Conservation (phyloP, 169 alveolate species). For the Plasmodium blacklocki region DNA sequence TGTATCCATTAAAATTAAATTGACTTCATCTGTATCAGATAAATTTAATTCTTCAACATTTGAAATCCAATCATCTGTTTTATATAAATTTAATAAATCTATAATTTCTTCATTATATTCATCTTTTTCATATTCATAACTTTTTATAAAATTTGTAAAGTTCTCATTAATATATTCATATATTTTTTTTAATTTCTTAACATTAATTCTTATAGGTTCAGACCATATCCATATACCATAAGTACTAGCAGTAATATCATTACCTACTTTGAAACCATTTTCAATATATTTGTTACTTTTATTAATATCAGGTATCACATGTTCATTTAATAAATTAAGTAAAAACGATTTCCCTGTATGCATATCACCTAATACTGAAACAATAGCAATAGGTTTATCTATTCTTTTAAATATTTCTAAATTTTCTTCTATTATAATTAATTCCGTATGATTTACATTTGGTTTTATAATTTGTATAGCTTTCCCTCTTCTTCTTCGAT, state of each 20-base stretch:
- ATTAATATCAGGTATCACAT: slow-evolving; percentile 72
- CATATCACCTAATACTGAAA: slow-evolving; percentile 86
- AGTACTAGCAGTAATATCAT: slow-evolving; percentile 80
- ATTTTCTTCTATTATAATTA: slow-evolving; percentile 80
- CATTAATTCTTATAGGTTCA: slow-evolving; percentile 79
- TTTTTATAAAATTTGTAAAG: slow-evolving; percentile 63
- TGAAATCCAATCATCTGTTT: slow-evolving; percentile 64
- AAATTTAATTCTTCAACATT: slow-evolving; percentile 53
- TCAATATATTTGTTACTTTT: slow-evolving; percentile 56
- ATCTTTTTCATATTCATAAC: slow-evolving; percentile 73
- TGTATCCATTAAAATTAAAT: slow-evolving; percentile 83
- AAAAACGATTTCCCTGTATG: slow-evolving; percentile 87
- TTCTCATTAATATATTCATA: slow-evolving; percentile 60
- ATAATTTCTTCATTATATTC: slow-evolving; percentile 76
- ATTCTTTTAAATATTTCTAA: slow-evolving; percentile 76
- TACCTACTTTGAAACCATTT: slow-evolving; percentile 80
- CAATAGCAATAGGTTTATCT: slow-evolving; percentile 86
- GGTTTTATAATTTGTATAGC: slow-evolving; percentile 85
- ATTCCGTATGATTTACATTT: slow-evolving; percentile 81
- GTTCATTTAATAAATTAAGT: slow-evolving; percentile 82
- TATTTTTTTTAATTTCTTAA: slow-evolving; percentile 44
- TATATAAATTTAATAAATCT: slow-evolving; percentile 55
- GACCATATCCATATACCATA: slow-evolving; percentile 88
- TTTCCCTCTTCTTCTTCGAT: slow-evolving; percentile 69
- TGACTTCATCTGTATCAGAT: slow-evolving; percentile 73